Conservation (phyloP, 768 basidiomycete genomes). For the Leucocoprinus sp. region DNA sequence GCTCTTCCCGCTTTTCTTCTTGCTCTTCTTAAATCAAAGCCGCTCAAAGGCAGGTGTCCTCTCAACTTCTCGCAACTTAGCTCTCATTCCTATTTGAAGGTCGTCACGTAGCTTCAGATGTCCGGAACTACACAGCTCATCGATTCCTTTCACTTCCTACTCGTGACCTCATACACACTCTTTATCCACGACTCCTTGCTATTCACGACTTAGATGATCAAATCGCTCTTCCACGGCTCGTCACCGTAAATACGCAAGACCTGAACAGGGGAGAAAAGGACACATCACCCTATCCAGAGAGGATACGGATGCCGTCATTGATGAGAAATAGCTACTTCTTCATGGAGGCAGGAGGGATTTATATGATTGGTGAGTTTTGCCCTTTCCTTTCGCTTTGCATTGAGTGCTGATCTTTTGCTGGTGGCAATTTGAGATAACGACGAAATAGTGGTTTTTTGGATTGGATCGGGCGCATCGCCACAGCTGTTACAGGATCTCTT, state of each 20-base stretch:
- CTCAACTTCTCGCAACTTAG: not conserved
- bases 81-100: slow-evolving; percentile 32
- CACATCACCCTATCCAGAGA: slow-evolving; percentile 16
- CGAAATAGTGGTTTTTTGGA: slow-evolving; percentile 82
- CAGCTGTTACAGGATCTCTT: slow-evolving; percentile 79
- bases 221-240: slow-evolving; percentile 55
- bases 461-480: slow-evolving; percentile 76
- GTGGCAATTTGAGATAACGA: slow-evolving; percentile 60
- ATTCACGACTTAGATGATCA: slow-evolving; percentile 75
- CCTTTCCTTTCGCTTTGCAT: slow-evolving; percentile 1
- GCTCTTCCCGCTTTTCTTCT: slow-evolving; percentile 76
- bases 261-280: slow-evolving; percentile 5
- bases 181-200: slow-evolving; percentile 86
- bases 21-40: slow-evolving; percentile 80
- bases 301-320: slow-evolving; percentile 58
- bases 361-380: slow-evolving; percentile 67
- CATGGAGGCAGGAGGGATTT: slow-evolving; percentile 90
- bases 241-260: not conserved
- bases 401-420: not conserved
- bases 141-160: slow-evolving; percentile 64
- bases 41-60: slow-evolving; percentile 64
- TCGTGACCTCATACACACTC: slow-evolving; percentile 60
- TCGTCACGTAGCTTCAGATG: slow-evolving; percentile 86
- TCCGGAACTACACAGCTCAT: slow-evolving; percentile 80
- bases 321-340: slow-evolving; percentile 79